A percentile compares a stretch with the other conserved stretches of the same genome.
Conservation (phyloP, 1,284 basidiomycete species). For the Rhodotorula sp. region DNA sequence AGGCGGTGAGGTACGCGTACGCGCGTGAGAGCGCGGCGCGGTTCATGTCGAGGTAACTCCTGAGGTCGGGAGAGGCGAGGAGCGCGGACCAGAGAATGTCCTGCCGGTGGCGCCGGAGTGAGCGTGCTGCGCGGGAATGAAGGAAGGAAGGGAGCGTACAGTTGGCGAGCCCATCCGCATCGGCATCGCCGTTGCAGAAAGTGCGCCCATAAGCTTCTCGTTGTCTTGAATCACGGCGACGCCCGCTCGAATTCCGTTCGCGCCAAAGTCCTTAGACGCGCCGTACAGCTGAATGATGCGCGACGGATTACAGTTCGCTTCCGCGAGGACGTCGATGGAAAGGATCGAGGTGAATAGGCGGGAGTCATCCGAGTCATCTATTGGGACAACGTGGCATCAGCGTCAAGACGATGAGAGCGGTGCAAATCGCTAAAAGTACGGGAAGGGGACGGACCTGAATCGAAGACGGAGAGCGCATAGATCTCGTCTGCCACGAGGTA, state of each 20-base stretch:
- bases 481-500: constrained; percentile 56
- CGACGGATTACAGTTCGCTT: constrained; percentile 52
- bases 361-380: constrained; percentile 44
- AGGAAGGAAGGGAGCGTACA: background rate
- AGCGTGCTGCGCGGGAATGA: background rate
- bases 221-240: constrained; percentile 53
- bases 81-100: constrained; percentile 39
- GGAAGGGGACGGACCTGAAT: background rate
- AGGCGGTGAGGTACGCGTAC: constrained; percentile 35
- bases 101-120: background rate
- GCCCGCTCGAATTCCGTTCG: constrained; percentile 54
- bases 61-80: constrained; percentile 21
- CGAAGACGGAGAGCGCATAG: constrained; percentile 46
- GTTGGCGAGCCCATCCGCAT: constrained; percentile 43
- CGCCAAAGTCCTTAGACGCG: constrained; percentile 54
- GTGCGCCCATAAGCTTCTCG: constrained; percentile 46
- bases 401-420: no score
- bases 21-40: constrained; percentile 21
- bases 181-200: constrained; percentile 21
- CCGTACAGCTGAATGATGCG: constrained; percentile 50
- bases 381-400: no score
- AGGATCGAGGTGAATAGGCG: constrained; percentile 53
- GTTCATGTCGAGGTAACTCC: constrained; percentile 32
- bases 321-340: constrained; percentile 52
- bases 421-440: no score